phyloP scores from a whole-genome alignment of 2,329 filamentous ascomycete species.

The Atkinsonella hypoxylon region DNA sequence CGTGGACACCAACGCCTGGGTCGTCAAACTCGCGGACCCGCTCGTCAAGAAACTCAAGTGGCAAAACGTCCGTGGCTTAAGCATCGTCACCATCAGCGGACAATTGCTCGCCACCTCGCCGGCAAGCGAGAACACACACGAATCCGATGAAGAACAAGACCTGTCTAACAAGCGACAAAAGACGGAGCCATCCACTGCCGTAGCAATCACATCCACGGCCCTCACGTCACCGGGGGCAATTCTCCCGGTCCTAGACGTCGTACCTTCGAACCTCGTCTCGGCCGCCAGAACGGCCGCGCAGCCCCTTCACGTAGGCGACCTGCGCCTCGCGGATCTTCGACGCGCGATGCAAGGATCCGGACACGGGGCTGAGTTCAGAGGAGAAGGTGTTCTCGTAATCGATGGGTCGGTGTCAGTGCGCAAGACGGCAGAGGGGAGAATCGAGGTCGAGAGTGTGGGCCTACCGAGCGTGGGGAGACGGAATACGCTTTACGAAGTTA shows the following conservation, averaged over 20 bases:
- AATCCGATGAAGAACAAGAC: conserved; percentile 31
- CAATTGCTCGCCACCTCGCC: conserved; percentile 41
- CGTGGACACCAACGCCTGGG: conserved; percentile 96
- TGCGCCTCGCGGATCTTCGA: conserved; percentile 77
- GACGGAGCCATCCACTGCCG: conserved; percentile 24
- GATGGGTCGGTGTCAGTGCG: conserved; percentile 80
- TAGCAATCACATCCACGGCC: conserved; percentile 9
- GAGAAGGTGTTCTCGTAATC: conserved; percentile 82
- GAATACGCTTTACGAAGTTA: conserved; percentile 76
- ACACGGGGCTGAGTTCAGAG: conserved; percentile 83
- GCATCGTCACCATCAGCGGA: conserved; percentile 87
- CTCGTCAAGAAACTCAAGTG: conserved; percentile 82
- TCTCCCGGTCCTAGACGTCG: conserved; percentile 40
- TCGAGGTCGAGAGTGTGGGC: conserved; percentile 75
- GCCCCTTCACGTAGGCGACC: conserved; percentile 86
- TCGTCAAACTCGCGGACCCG: conserved; percentile 74
- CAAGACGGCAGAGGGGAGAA: conserved; percentile 75
- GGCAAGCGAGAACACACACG: conserved; percentile 21
- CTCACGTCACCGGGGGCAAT: conserved; percentile 9
- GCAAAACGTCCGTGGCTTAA: conserved; percentile 84
- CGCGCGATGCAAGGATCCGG: conserved; percentile 71
- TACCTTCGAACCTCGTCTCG: conserved; percentile 50
- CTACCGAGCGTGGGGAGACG: conserved; percentile 24
- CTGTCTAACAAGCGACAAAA: conserved; percentile 37
- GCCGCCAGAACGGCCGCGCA: conserved; percentile 68